These are phyloP conservation scores for Pseudozyma sp. DNA, from an alignment of 1,284 basidiomycete species.

Conservation along the genomic window DNA sequence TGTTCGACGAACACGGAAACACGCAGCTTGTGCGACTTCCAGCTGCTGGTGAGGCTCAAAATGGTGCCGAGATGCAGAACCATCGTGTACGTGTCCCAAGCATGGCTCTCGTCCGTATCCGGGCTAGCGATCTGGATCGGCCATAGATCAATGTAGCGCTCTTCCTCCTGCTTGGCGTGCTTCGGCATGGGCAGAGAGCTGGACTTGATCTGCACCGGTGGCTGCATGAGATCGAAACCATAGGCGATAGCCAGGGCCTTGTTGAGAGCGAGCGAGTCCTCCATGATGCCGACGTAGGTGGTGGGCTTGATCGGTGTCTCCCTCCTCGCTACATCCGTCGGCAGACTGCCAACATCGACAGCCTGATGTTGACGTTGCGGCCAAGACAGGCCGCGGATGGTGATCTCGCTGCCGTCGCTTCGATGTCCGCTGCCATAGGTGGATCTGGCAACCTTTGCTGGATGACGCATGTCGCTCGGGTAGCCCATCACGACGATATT, in stretches of 20 bases:
- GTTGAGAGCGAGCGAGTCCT: conserved; percentile 67
- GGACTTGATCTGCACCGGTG: conserved; percentile 40
- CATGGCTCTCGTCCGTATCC: conserved; percentile 54
- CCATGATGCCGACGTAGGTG: conserved; percentile 68
- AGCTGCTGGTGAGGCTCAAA: conserved; percentile 65
- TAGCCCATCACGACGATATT: conserved; percentile 68
- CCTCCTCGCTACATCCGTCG: conserved; percentile 59
- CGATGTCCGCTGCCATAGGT: conserved; percentile 24
- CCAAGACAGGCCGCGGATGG: conserved; percentile 51
- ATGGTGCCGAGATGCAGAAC: conserved; percentile 68
- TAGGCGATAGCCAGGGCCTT: conserved; percentile 67
- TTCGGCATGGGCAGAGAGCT: conserved; percentile 7
- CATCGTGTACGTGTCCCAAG: conserved; percentile 69
- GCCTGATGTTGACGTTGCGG: conserved; percentile 37
- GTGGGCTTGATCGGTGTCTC: conserved; percentile 63
- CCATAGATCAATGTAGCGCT: conserved; percentile 66
- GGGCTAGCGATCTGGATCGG: conserved; percentile 66
- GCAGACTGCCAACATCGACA: conserved; percentile 52
- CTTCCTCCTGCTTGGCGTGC: conserved; percentile 21
- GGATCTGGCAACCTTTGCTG: conserved; percentile 40
- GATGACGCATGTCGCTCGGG: conserved; percentile 59
- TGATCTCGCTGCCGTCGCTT: conserved; percentile 60
- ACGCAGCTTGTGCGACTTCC: conserved; percentile 65
- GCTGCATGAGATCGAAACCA: conserved; percentile 61
- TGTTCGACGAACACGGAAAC: conserved; percentile 68